Conservation (phyloP, 768 basidiomycete genomes). For the Exsudoporus frostii region DNA sequence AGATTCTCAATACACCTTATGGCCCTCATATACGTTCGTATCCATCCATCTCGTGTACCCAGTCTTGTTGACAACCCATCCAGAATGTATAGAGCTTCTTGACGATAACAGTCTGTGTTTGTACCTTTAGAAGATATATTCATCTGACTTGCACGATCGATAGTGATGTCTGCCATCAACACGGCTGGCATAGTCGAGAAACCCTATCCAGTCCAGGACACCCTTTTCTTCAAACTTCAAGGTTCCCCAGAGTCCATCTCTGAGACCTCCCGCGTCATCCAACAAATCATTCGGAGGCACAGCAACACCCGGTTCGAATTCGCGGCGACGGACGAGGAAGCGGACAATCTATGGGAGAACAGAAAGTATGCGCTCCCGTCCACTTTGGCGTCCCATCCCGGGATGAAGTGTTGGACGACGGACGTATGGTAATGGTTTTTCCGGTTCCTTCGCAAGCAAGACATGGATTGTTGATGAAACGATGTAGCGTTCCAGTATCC, state of each 20-base stretch:
- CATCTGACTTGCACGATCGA: neutral
- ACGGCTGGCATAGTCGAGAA: constrained; percentile 54
- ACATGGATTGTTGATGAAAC: neutral
- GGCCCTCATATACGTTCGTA: constrained; percentile 72
- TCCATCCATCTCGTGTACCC: neutral
- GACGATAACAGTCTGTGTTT: constrained; percentile 62
- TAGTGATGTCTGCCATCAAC: constrained; percentile 80
- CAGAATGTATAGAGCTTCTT: constrained; percentile 86
- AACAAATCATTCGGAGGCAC: constrained; percentile 62
- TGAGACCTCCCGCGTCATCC: constrained; percentile 55
- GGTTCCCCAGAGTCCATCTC: constrained; percentile 61
- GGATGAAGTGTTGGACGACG: constrained; percentile 74
- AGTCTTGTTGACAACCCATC: neutral
- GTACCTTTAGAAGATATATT: neutral
- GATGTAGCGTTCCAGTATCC: constrained; percentile 62
- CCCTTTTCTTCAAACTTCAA: constrained; percentile 90
- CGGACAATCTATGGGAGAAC: constrained; percentile 76
- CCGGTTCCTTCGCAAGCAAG: neutral
- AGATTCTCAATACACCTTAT: constrained; percentile 65
- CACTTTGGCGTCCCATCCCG: constrained; percentile 62
- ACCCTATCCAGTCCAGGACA: constrained; percentile 69
- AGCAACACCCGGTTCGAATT: constrained; percentile 68
- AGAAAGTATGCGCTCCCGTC: constrained; percentile 82
- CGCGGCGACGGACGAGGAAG: constrained; percentile 72
- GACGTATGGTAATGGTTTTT: constrained; percentile 70